Evolutionary conservation across 805 yeast species (phyloP).

Genomic region (Scheffersomyces amazonensis): DNA sequence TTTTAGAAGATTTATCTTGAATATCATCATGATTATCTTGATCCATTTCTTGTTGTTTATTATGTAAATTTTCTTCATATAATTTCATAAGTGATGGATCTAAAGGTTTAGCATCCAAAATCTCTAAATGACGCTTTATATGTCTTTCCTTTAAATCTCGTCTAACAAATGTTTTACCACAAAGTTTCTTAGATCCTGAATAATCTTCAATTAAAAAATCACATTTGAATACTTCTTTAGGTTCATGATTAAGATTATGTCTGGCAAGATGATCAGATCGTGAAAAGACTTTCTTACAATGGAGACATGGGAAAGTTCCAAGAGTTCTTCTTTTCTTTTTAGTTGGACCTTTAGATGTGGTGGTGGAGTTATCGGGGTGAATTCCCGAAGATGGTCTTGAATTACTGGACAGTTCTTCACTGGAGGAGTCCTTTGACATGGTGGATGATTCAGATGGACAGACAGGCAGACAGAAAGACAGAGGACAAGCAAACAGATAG

Average conservation of each 20-base stretch:
- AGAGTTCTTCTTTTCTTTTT: constrained; percentile 22
- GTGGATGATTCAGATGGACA: too few species aligned
- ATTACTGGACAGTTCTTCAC: not conserved
- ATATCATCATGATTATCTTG: not conserved
- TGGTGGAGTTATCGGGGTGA: too few species aligned
- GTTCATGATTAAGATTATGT: constrained; percentile 60
- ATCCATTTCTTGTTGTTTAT: not conserved
- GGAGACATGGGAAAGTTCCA: constrained; percentile 34
- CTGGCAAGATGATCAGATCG: constrained; percentile 64
- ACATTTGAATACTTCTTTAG: constrained; percentile 53
- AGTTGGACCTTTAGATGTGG: constrained; percentile 1
- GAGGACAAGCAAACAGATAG: too few species aligned
- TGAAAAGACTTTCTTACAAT: constrained; percentile 55
- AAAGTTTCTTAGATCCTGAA: constrained; percentile 38
- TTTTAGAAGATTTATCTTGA: not conserved
- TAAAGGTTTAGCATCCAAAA: constrained; percentile 1
- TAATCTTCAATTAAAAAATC: constrained; percentile 45
- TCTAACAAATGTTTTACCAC: constrained; percentile 63
- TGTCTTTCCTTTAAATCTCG: constrained; percentile 51
- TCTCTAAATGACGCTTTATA: constrained; percentile 23
- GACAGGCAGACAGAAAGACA: too few species aligned
- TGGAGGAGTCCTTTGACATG: too few species aligned
- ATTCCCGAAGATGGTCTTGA: not conserved
- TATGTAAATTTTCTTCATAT: not conserved
- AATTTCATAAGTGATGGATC: not conserved